Percentiles rank a stretch among this genome's conserved stretches.
Evolutionary conservation across 2,329 filamentous ascomycete species (phyloP).

Genomic region (Trichoderma sp.): DNA sequence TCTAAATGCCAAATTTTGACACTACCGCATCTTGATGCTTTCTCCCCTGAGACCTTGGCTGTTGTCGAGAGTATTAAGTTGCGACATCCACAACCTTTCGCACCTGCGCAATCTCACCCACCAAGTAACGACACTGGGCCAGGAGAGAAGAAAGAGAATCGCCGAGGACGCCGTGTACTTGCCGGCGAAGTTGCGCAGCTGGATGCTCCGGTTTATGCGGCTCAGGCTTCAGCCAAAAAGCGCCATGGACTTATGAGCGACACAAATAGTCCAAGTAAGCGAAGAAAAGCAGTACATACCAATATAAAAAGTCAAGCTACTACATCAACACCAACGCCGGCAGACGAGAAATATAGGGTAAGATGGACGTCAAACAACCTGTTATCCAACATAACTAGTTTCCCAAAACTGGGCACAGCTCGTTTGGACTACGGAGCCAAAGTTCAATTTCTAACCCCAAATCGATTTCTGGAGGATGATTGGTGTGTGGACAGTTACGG

Average conservation of each 20-base stretch:
- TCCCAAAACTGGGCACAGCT: not conserved
- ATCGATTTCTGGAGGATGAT: conserved; percentile 45
- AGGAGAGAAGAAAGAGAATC: conserved; percentile 31
- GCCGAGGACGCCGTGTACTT: conserved; percentile 44
- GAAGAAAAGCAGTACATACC: conserved; percentile 12
- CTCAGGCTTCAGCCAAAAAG: conserved; percentile 43
- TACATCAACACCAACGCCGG: not conserved
- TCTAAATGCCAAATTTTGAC: conserved; percentile 52
- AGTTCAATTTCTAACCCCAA: conserved; percentile 49
- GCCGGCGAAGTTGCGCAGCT: conserved; percentile 53
- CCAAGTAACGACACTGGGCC: not conserved
- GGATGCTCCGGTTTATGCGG: conserved; percentile 56
- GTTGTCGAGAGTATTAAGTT: conserved; percentile 54
- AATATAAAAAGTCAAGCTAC: not conserved
- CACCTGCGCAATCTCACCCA: conserved; percentile 35
- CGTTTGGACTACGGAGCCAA: not conserved
- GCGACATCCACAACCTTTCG: conserved; percentile 45
- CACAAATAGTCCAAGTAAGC: conserved; percentile 30
- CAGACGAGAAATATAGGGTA: not conserved
- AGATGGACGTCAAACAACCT: conserved; percentile 13
- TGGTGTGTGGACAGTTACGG: not conserved
- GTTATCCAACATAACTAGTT: not conserved
- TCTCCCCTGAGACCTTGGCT: conserved; percentile 46
- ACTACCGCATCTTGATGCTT: conserved; percentile 47
- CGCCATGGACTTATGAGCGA: conserved; percentile 35